Evolutionary conservation across 441 rosid species (phyloP), one percentile per base, ranked within the genome.

Genomic region (Hypseocharis bilobata): DNA sequence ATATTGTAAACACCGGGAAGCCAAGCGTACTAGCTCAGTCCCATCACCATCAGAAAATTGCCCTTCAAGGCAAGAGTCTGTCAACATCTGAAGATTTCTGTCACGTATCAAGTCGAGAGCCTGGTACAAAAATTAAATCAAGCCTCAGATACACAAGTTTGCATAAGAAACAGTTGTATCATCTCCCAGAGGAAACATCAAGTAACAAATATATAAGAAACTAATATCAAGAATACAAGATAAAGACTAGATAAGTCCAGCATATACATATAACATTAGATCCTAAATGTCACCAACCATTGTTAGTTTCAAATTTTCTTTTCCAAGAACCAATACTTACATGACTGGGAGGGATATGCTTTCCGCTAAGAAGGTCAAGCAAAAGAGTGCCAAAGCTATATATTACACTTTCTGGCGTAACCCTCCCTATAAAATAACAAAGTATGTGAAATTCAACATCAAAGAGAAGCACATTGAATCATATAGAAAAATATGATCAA

Each of bases 301-400:
- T 22, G 57, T 51, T 20, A 22, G 3, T 19, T 51, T 20, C 22
- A 6, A 34, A 13, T 34, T 34, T 34, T 34, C 40, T 6, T 34
- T 51, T 47, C 17, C 13, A 42, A 49, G 13, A 22, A 30, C 42
- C 56, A 63, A 62, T 25, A 73, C 96, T 87, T 80, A 92, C 98
- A 70, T 86, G 96, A 76, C 90, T 85, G 6, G 96, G 96, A 57
- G 96, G 98, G 52, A 91, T 91, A 72, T 91, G 94, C 78, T 91
- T 91, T 59, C 96, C 98, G 72, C 96, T 91, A 62, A 92, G 95
- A 81, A 89, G 98, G 68, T 92, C 98, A 57, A 92, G 90, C 70
- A 92, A 76, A 74, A 92, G 88, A 58, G 96, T 92, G 61, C 98
- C 96, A 68, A 89, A 92, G 77, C 96, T 92, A 75, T 86, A 92